Conservation (phyloP, 331 rosid genomes). For the Acacia concinna region DNA sequence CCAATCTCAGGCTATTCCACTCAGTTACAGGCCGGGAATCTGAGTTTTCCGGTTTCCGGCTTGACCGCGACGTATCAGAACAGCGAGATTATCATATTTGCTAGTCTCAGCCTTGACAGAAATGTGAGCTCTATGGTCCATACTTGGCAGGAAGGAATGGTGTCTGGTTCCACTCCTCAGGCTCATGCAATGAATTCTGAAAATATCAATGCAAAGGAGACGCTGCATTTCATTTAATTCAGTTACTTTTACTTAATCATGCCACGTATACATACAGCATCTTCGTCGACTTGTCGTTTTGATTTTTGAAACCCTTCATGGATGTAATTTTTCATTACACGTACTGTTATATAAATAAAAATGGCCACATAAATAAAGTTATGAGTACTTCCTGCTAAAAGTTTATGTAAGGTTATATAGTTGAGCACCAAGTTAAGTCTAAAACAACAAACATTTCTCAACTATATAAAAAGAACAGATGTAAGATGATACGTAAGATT, state of each 20-base stretch:
- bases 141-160: conserved; percentile 69
- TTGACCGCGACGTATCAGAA: conserved; percentile 37
- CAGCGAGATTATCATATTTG: conserved; percentile 54
- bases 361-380: neutral
- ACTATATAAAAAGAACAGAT: no score
- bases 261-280: neutral
- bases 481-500: no score
- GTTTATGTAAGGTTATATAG: no score
- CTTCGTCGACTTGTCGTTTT: neutral
- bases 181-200: neutral
- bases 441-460: no score
- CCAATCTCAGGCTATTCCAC: neutral
- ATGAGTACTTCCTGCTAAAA: neutral
- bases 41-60: conserved; percentile 29
- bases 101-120: conserved; percentile 39
- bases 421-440: no score
- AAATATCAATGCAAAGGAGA: conserved; percentile 37
- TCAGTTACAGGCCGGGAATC: conserved; percentile 30
- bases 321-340: no score
- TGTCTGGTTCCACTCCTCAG: conserved; percentile 24
- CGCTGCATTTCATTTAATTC: conserved; percentile 51
- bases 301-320: no score
- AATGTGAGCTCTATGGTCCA: conserved; percentile 43
- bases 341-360: neutral
- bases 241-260: neutral